Conservation (phyloP, 73 alveolate species). For the Vitrella brassicaformis region DNA sequence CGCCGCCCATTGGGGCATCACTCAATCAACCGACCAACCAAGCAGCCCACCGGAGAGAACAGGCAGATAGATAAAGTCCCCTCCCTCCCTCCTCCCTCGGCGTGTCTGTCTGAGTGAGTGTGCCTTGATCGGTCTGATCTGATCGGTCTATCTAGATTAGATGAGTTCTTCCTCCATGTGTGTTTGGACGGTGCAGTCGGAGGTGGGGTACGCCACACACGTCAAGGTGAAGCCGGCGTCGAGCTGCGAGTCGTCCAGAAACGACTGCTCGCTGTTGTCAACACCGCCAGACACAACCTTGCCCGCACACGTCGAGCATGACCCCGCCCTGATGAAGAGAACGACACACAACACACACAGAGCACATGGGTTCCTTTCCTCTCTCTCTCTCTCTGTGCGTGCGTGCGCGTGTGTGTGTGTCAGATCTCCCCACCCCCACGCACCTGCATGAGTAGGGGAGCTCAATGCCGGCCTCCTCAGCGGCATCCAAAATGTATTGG, state of each 20-base stretch:
- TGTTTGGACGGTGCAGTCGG: slow-evolving; percentile 6
- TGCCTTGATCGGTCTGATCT: background rate
- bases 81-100: background rate
- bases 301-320: slow-evolving; percentile 13
- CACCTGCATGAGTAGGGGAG: slow-evolving; percentile 12
- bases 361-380: too few relatives aligned
- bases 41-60: too few relatives aligned
- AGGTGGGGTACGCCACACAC: slow-evolving; percentile 7
- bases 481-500: slow-evolving; percentile 9
- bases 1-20: too few relatives aligned
- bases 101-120: background rate
- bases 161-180: slow-evolving; percentile 8
- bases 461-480: slow-evolving; percentile 12
- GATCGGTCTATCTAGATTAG: background rate
- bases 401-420: too few relatives aligned
- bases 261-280: slow-evolving; percentile 7
- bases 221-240: slow-evolving; percentile 5
- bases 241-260: slow-evolving; percentile 6
- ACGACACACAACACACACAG: too few relatives aligned
- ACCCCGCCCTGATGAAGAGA: too few relatives aligned
- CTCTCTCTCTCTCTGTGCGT: too few relatives aligned
- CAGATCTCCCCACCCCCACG: too few relatives aligned
- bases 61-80: too few relatives aligned
- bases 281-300: slow-evolving; percentile 6
- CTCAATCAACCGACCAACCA: too few relatives aligned